Base-by-base conservation (phyloP, 805 yeast genomes). In the Henningerozyma blattae region DNA sequence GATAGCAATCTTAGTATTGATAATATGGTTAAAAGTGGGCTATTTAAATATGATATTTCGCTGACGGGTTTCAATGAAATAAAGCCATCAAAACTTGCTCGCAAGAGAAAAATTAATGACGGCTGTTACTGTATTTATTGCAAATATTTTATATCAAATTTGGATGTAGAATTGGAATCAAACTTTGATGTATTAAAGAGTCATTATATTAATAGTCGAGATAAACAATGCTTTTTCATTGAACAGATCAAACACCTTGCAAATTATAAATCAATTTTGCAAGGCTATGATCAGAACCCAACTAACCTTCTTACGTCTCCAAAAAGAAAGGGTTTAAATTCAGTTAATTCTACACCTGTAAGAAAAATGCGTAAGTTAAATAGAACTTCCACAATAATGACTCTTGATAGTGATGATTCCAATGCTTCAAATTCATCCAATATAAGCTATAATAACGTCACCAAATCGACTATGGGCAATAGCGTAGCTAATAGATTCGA, bases 121-220 rank as follows among this genome's bases (percentile, higher is more conserved):
- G 65, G 72, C 34, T 70, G 70, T 8, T 64, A 73, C 13, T 80
- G 89, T 52, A 67, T 65, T 34, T 59, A 64, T 45, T 80, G 89
- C 53, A 58, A 65, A 18, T 60, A 60, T 36, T 65, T 77, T 2
- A 60, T 68, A 31, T 6, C 27, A 9, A 15, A 24, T 6, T 12
- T 24, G 5, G 12, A 10, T 10, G 74, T 69, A 19, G 74, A 73
- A 14, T 78, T 85, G 85, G 70, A 63, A 32, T 34, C 45, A 1
- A 52, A 53, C 3, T 80, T 75, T 48, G 66, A 64, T 39, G 79
- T 81, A 0, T 30, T 63, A 1, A 50, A 45, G 26, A 77, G 69
- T 44, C 83, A 76, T 48, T 52, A 34, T 25, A 39, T 25, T 18
- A 28, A 26, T 14, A 28, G 34, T 1, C 13, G 14, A 12, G 22